Evolutionary conservation across 2,329 filamentous ascomycete genomes (phyloP), one percentile per base, ranked within the genome.

Genomic region (Ramularia endophylla): DNA sequence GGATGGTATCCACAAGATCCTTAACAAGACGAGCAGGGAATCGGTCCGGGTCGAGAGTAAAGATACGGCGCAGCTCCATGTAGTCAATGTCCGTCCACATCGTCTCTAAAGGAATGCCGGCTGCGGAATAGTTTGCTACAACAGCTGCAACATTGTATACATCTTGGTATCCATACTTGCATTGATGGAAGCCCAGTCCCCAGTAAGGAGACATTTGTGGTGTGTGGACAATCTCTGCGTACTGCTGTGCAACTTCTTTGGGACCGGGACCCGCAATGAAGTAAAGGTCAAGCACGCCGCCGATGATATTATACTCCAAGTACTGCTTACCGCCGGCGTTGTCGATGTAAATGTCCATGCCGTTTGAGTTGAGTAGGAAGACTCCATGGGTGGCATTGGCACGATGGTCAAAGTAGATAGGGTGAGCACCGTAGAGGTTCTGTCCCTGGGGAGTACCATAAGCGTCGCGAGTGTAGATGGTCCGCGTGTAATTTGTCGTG

Each of bases 221-320:
- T 37, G 65, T 58, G 2, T 70, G 70, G 20, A 68, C 66, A 8
- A 72, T 58, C 8, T 70, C 67, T 2, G 69, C 63, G 44, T 74
- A 74, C 47, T 74, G 71, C 50, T 62, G 60, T 8, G 68, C 66
- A 3, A 72, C 72, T 8, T 69, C 62, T 7, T 58, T 59, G 3
- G 72, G 71, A 8, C 61, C 51, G 2, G 65, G 65, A 2, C 72
- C 72, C 20, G 70, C 63, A 40, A 75, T 43, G 54, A 74, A 73
- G 58, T 74, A 74, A 16, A 75, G 54, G 59, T 89, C 86, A 2
- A 92, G 58, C 16, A 88, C 73, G 5, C 86, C 86, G 5, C 85
- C 85, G 0, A 89, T 71, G 1, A 78, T 77, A 58, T 89, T 87
- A 65, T 88, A 90, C 63, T 89, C 83, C 4, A 92, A 72, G 43